Base-by-base conservation (phyloP, 345 rosid species). In the Excoecaria agallocha region DNA sequence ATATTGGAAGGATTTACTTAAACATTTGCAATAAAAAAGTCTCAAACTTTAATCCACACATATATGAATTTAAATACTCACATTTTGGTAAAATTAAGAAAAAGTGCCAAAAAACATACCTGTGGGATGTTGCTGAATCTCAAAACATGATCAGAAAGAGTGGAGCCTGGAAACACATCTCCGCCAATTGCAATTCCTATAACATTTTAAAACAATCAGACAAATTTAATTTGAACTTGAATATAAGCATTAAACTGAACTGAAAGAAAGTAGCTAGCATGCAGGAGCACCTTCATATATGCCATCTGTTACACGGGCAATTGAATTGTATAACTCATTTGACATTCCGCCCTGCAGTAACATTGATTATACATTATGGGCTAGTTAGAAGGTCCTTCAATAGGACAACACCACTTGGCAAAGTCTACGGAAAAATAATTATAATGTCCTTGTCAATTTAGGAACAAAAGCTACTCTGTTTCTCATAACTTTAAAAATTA, bases 131-230 rank as follows among this genome's bases (percentile, higher is more conserved):
- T 92, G 86, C 91, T 92, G 79, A 94, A 94, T 81, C 98, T 82
- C 87, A 94, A 83, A 74, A 91, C 85, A 79, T 92, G 96, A 84
- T 94, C 95, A 58, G 98, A 94, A 62, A 94, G 88, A 35, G 98
- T 94, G 49, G 98, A 94, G 54, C 97, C 97, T 0, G 98, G 98
- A 87, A 92, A 94, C 73, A 92, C 98, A 84, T 94, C 98, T 76
- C 98, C 98, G 82, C 97, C 98, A 76, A 92, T 94, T 65, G 98
- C 98, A 82, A 94, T 91, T 73, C 98, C 98, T 94, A 55, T 22
- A 63, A 25, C 38, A 79, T 77, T 84, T 67, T 77, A 78, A 72
- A 81, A 70, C 74, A 8, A 52, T 46, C 38, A 30, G 30, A 56
- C 76, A 63, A 22, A 60, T 58, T 52, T 38, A 13, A 24, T 41